Percentiles rank a stretch among this genome's conserved stretches.
These are phyloP conservation scores for Aaosphaeria pasadenensis DNA, from an alignment of 2,329 filamentous ascomycete species.

Conservation along the genomic window DNA sequence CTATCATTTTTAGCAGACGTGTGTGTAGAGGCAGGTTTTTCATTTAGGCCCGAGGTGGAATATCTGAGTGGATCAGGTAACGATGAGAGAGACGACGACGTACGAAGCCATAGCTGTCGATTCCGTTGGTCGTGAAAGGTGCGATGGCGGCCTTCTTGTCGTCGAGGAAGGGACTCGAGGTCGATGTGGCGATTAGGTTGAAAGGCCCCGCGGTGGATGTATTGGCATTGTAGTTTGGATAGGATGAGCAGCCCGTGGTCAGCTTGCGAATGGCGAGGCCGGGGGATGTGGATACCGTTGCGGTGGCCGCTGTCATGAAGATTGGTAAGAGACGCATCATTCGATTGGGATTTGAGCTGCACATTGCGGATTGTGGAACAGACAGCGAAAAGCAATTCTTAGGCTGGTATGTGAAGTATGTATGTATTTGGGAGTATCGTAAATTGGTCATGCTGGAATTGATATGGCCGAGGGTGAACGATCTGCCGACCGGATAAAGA, in stretches of 20 bases:
- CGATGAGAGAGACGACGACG: not conserved
- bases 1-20: not conserved
- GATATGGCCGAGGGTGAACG: not conserved
- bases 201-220: slow-evolving; percentile 6
- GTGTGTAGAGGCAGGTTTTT: not conserved
- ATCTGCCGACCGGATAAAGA: not conserved
- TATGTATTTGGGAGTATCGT: too few relatives aligned
- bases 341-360: not conserved
- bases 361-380: not conserved
- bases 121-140: slow-evolving; percentile 8
- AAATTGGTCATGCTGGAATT: too few relatives aligned
- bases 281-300: not conserved
- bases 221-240: slow-evolving; percentile 7
- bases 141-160: slow-evolving; percentile 2
- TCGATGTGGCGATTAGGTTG: slow-evolving; percentile 2
- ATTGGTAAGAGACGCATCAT: not conserved
- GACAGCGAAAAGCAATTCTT: not conserved
- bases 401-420: not conserved
- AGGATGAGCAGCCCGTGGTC: slow-evolving; percentile 4
- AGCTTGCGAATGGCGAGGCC: slow-evolving; percentile 1
- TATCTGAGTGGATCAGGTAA: not conserved
- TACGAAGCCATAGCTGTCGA: slow-evolving; percentile 8
- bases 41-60: not conserved
- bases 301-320: not conserved
- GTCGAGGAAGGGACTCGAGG: slow-evolving; percentile 3